Conservation (phyloP, 1,139 yeast species). For the Diutina rugosa region DNA sequence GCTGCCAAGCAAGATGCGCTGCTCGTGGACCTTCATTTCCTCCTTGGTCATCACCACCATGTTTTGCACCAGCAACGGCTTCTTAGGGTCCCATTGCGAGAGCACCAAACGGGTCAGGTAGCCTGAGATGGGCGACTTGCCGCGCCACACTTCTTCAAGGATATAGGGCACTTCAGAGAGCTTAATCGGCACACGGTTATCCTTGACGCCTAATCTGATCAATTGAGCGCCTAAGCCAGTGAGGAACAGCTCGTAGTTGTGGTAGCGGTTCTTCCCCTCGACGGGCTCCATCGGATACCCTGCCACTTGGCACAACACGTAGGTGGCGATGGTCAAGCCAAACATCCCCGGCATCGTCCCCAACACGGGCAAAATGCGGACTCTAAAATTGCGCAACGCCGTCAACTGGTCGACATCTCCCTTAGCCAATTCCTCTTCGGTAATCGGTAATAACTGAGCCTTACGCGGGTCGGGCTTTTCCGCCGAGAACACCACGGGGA, state of each 20-base stretch:
- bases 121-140: slow-evolving; percentile 83
- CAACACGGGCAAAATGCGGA: slow-evolving; percentile 82
- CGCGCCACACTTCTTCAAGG: slow-evolving; percentile 86
- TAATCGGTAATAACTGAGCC: slow-evolving; percentile 73
- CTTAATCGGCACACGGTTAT: slow-evolving; percentile 64
- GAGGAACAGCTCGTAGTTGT: slow-evolving; percentile 69
- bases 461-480: slow-evolving; percentile 95
- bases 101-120: slow-evolving; percentile 67
- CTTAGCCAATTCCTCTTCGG: slow-evolving; percentile 63
- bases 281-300: slow-evolving; percentile 84
- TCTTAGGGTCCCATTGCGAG: slow-evolving; percentile 69
- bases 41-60: slow-evolving; percentile 81
- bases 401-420: slow-evolving; percentile 83
- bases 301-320: slow-evolving; percentile 63
- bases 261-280: slow-evolving; percentile 83
- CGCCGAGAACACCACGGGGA: slow-evolving; percentile 83
- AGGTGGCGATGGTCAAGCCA: slow-evolving; percentile 82
- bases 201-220: slow-evolving; percentile 54
- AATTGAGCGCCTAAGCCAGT: slow-evolving; percentile 84
- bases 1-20: slow-evolving; percentile 53
- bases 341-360: slow-evolving; percentile 97
- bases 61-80: slow-evolving; percentile 50
- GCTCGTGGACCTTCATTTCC: slow-evolving; percentile 73
- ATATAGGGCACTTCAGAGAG: slow-evolving; percentile 66
- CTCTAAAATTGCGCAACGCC: slow-evolving; percentile 81